phyloP scores from a whole-genome alignment of 2,329 filamentous ascomycete species.

The Aspergillus candidus region DNA sequence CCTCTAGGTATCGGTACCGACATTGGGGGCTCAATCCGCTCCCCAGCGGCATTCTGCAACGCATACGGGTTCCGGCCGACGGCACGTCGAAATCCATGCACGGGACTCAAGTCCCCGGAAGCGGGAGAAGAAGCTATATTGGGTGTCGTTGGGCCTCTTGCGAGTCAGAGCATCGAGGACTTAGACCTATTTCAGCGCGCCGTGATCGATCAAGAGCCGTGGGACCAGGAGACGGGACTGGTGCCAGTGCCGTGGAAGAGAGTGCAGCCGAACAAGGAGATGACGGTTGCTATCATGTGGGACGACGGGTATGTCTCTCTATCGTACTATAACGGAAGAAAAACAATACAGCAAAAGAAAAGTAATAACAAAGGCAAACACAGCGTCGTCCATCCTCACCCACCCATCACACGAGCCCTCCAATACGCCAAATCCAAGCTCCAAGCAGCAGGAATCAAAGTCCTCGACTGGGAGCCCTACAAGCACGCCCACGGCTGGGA shows the following conservation, averaged over 20 bases:
- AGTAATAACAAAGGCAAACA: too few relatives aligned
- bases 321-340: not conserved
- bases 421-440: constrained; percentile 20
- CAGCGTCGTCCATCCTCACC: constrained; percentile 56
- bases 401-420: constrained; percentile 50
- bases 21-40: constrained; percentile 43
- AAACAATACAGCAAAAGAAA: too few relatives aligned
- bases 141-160: constrained; percentile 27
- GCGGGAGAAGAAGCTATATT: constrained; percentile 35
- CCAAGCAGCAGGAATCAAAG: constrained; percentile 42
- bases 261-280: constrained; percentile 16
- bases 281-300: constrained; percentile 55
- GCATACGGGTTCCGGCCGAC: constrained; percentile 42
- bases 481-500: constrained; percentile 30
- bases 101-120: constrained; percentile 23
- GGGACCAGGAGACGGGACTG: constrained; percentile 38
- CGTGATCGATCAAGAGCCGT: constrained; percentile 36
- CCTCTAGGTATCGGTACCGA: constrained; percentile 43
- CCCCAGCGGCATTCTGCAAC: constrained; percentile 42
- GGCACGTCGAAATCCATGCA: constrained; percentile 26
- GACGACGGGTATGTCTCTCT: constrained; percentile 47
- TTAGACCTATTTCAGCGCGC: constrained; percentile 35
- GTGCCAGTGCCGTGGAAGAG: constrained; percentile 39
- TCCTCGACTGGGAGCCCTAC: constrained; percentile 33
- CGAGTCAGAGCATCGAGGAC: constrained; percentile 26